Evolutionary conservation across 495 filamentous ascomycete genomes (phyloP).

Genomic region (Penicillium cataractarum): DNA sequence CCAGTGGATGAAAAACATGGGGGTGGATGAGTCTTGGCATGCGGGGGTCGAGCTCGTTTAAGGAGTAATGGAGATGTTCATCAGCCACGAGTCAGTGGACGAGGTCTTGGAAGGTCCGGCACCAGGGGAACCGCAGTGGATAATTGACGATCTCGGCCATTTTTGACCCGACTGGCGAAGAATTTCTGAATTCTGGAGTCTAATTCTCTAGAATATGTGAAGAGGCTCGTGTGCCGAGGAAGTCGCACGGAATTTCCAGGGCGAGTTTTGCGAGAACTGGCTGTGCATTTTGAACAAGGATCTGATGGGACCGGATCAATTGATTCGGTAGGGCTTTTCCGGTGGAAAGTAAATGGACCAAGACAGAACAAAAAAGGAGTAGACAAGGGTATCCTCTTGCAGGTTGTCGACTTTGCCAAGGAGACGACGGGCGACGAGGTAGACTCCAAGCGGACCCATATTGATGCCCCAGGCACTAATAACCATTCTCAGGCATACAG

Average conservation of each 20-base stretch:
- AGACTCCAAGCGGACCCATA: too few relatives aligned
- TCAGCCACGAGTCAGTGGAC: not conserved
- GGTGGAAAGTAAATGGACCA: too few relatives aligned
- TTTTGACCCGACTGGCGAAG: not conserved
- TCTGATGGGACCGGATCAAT: not conserved
- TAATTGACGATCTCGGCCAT: not conserved
- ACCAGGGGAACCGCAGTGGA: not conserved
- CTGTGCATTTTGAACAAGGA: not conserved
- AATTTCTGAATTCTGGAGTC: not conserved
- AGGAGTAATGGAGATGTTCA: not conserved
- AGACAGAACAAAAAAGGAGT: too few relatives aligned
- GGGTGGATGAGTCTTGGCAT: slow-evolving; percentile 12
- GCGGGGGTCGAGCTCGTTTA: slow-evolving; percentile 22
- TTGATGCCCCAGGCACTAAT: too few relatives aligned
- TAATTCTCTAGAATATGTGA: not conserved
- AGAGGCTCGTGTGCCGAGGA: not conserved
- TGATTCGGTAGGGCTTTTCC: not conserved
- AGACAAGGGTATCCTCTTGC: too few relatives aligned
- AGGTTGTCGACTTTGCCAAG: too few relatives aligned
- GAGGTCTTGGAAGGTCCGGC: slow-evolving; percentile 12
- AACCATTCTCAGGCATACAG: too few relatives aligned
- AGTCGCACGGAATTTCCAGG: not conserved
- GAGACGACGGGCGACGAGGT: too few relatives aligned
- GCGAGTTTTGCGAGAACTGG: not conserved
- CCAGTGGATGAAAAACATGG: not conserved